Percentiles rank a stretch among this genome's conserved stretches.
Evolutionary conservation across 2,329 filamentous ascomycete species (phyloP).

Genomic region (Magnaporthales sp.): DNA sequence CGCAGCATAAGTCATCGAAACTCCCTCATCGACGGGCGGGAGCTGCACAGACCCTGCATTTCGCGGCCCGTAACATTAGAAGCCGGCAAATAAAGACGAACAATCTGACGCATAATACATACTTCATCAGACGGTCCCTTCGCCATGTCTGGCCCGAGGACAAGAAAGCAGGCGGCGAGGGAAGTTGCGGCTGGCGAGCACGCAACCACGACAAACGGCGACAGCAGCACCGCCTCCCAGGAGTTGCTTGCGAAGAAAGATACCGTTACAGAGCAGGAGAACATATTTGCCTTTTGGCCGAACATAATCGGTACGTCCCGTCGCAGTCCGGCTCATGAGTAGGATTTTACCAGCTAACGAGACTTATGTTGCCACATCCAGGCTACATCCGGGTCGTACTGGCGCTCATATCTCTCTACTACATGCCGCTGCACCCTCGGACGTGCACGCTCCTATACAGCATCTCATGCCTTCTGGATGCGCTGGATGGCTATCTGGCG

Average conservation of each 20-base stretch:
- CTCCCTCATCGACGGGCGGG: neutral
- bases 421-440: slow-evolving; percentile 97
- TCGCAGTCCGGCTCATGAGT: neutral
- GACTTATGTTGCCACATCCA: slow-evolving; percentile 21
- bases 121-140: neutral
- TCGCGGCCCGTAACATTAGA: neutral
- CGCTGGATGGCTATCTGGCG: slow-evolving; percentile 89
- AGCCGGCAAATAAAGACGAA: neutral
- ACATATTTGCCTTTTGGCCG: slow-evolving; percentile 75
- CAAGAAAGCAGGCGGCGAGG: slow-evolving; percentile 17
- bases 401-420: slow-evolving; percentile 88
- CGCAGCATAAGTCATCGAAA: neutral
- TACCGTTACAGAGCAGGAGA: slow-evolving; percentile 44
- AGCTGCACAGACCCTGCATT: slow-evolving; percentile 1
- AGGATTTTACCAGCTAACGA: neutral
- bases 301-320: slow-evolving; percentile 61
- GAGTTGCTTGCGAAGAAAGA: slow-evolving; percentile 15
- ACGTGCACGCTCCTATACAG: slow-evolving; percentile 89
- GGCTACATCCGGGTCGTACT: slow-evolving; percentile 72
- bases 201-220: slow-evolving; percentile 24
- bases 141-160: slow-evolving; percentile 19
- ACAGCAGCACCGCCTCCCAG: slow-evolving; percentile 12
- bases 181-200: slow-evolving; percentile 15
- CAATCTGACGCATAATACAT: neutral
- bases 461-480: slow-evolving; percentile 89